These are phyloP conservation scores for Oryza meridionalis DNA, from an alignment of 176 grass and related monocot genomes.

Conservation along the genomic window DNA sequence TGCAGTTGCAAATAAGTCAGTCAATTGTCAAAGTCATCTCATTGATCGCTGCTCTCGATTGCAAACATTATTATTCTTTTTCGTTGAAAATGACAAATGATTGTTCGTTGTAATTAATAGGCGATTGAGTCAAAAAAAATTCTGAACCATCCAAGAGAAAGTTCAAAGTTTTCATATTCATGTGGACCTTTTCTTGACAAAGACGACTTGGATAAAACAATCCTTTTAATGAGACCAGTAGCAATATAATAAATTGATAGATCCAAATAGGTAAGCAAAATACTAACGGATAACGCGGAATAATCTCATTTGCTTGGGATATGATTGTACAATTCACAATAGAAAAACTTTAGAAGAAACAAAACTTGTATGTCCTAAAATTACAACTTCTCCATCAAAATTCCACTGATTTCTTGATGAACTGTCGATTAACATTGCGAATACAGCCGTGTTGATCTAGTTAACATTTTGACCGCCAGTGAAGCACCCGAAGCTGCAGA, in stretches of 20 bases:
- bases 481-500: neutral
- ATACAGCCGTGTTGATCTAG: neutral
- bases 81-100: too few species aligned
- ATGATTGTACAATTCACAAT: neutral
- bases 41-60: too few species aligned
- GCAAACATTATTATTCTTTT: too few species aligned
- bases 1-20: neutral
- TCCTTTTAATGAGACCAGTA: neutral
- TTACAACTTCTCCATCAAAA: neutral
- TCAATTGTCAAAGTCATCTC: too few species aligned
- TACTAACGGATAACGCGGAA: neutral
- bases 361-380: neutral
- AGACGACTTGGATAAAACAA: too few species aligned
- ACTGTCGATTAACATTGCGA: neutral
- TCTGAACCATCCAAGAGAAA: too few species aligned
- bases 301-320: neutral
- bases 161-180: too few species aligned
- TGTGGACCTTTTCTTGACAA: too few species aligned
- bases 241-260: neutral
- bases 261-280: neutral
- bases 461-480: neutral
- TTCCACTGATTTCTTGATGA: neutral
- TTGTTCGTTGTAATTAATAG: too few species aligned
- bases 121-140: too few species aligned
- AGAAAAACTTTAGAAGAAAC: neutral